Conservation (phyloP, 2,329 filamentous ascomycete species). For the Trichoderma gracile region DNA sequence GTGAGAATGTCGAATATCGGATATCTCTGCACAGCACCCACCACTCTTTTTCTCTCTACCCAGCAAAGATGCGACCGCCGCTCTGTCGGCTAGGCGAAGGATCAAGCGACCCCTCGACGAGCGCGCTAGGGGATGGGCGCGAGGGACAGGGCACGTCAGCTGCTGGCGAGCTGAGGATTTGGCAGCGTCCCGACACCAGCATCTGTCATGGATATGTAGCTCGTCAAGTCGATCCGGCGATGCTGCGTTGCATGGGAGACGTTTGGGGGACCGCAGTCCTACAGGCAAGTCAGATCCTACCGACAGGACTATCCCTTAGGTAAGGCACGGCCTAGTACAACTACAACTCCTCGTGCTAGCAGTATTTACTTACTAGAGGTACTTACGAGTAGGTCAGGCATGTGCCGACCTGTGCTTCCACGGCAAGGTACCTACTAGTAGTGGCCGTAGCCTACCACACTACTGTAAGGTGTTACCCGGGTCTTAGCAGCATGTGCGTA, state of each 20-base stretch:
- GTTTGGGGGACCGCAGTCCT: neutral
- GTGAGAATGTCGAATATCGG: neutral
- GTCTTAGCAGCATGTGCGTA: too few species aligned
- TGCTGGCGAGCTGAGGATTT: neutral
- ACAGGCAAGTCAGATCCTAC: too few species aligned
- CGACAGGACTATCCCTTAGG: too few species aligned
- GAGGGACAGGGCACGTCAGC: neutral
- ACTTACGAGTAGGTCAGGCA: too few species aligned
- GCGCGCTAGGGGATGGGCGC: conserved; percentile 5
- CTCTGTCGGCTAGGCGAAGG: neutral
- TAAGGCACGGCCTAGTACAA: too few species aligned
- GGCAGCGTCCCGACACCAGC: neutral
- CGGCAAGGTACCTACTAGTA: too few species aligned
- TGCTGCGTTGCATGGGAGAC: neutral
- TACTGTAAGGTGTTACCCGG: too few species aligned
- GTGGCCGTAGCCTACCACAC: too few species aligned
- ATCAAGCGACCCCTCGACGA: neutral
- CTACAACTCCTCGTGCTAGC: too few species aligned
- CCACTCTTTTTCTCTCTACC: neutral
- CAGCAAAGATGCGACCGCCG: conserved; percentile 3
- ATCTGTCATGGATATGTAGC: conserved; percentile 7
- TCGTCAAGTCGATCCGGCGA: conserved; percentile 1
- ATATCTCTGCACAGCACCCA: neutral
- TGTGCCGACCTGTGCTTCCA: too few species aligned
- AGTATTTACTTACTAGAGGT: too few species aligned